phyloP scores from a whole-genome alignment of 1,284 basidiomycete genomes.

The Sutorius eximius region DNA sequence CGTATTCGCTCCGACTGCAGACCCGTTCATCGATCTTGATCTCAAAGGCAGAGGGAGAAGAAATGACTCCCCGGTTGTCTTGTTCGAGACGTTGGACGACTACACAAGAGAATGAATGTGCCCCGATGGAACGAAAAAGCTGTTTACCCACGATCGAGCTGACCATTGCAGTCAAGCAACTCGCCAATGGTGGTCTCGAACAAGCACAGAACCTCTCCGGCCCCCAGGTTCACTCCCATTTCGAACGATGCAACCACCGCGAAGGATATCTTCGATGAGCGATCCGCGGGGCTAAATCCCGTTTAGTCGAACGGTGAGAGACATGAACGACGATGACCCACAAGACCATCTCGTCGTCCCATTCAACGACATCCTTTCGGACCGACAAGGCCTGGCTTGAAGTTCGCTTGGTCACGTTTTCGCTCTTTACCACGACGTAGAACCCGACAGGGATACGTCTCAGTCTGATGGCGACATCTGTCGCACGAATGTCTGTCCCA shows the following conservation, averaged over 20 bases:
- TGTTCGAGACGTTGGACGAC: neutral
- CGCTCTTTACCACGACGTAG: neutral
- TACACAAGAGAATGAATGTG: neutral
- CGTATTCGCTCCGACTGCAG: neutral
- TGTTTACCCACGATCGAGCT: neutral
- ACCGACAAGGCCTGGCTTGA: neutral
- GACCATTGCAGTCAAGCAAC: neutral
- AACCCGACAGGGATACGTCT: constrained; percentile 2
- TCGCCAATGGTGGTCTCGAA: neutral
- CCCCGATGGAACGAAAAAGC: neutral
- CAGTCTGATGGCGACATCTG: neutral
- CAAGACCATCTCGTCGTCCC: neutral
- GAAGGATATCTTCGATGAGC: neutral
- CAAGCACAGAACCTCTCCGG: neutral
- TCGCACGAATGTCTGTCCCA: neutral
- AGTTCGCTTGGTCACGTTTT: neutral
- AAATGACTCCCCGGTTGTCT: neutral
- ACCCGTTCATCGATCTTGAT: neutral
- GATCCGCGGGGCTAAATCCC: neutral
- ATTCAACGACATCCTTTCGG: neutral
- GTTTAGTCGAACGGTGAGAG: neutral
- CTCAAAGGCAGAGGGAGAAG: neutral
- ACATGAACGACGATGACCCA: neutral
- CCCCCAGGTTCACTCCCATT: neutral
- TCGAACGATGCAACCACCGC: neutral